Base-by-base conservation (phyloP, 179 eudicot species). In the Corrigiola litoralis region DNA sequence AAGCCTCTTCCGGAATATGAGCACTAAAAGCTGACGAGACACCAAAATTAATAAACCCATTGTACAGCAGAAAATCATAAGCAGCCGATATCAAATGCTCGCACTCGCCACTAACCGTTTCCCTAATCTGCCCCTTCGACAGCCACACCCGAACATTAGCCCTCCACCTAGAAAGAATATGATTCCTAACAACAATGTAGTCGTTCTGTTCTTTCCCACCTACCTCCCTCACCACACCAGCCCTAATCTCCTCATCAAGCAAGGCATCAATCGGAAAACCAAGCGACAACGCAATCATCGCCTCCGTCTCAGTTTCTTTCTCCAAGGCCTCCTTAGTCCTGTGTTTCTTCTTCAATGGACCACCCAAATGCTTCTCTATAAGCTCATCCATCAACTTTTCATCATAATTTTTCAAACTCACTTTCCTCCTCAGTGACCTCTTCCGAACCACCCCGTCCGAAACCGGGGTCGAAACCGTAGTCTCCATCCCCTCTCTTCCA, bases 141-240 rank as follows among this genome's bases (percentile, higher is more conserved):
- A 92, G 77, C 97, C 96, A 87, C 20, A 75, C 65, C 13, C 75
- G 78, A 20, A 90, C 97, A 73, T 92, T 90, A 56, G 55, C 84
- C 79, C 98, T 85, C 98, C 98, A 92, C 65, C 76, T 81, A 1
- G 90, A 78, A 46, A 92, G 95, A 31, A 92, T 90, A 77, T 92
- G 98, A 67, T 92, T 92, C 79, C 98, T 87, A 25, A 92, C 86
- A 38, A 92, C 98, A 53, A 92, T 90, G 50, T 92, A 92, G 56
- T 92, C 92, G 61, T 92, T 92, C 69, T 87, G 98, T 69, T 92
- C 95, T 58, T 87, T 85, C 57, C 98, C 96, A 60, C 82, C 92
- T 63, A 92, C 54, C 55, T 81, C 79, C 47, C 61, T 72, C 64
- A 92, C 95, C 28, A 92, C 98, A 38, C 87, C 86, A 16, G 98